Percentiles rank a stretch among this genome's conserved stretches.
phyloP scores from a whole-genome alignment of 2,329 filamentous ascomycete genomes.

The Aaosphaeria pasadenensis region DNA sequence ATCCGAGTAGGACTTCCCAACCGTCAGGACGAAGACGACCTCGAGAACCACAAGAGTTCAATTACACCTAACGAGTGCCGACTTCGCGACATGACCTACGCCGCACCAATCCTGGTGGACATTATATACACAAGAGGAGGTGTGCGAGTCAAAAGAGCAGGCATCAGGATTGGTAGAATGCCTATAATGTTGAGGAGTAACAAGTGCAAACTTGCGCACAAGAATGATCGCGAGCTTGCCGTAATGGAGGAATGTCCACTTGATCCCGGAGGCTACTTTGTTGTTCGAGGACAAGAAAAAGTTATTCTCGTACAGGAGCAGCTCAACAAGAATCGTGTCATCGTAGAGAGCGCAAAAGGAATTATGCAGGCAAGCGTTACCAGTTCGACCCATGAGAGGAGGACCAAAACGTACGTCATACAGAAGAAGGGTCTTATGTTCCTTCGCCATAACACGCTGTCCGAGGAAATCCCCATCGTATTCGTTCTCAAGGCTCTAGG shows the following conservation, averaged over 20 bases:
- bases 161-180: slow-evolving; percentile 81
- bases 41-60: slow-evolving; percentile 45
- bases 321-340: slow-evolving; percentile 97
- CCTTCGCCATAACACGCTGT: slow-evolving; percentile 87
- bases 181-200: slow-evolving; percentile 97
- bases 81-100: slow-evolving; percentile 95
- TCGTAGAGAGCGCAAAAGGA: slow-evolving; percentile 94
- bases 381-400: slow-evolving; percentile 91
- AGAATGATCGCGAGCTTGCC: slow-evolving; percentile 85
- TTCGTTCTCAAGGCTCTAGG: slow-evolving; percentile 92
- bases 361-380: slow-evolving; percentile 92
- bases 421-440: slow-evolving; percentile 90
- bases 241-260: slow-evolving; percentile 91
- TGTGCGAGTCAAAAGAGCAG: slow-evolving; percentile 68
- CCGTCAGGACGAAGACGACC: slow-evolving; percentile 71
- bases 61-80: slow-evolving; percentile 96
- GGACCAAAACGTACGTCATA: slow-evolving; percentile 95
- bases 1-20: slow-evolving; percentile 83
- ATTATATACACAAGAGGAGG: slow-evolving; percentile 85
- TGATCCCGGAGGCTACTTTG: slow-evolving; percentile 96
- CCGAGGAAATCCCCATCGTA: slow-evolving; percentile 91
- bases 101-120: slow-evolving; percentile 89
- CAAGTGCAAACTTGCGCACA: slow-evolving; percentile 82
- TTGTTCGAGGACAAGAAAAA: slow-evolving; percentile 96
- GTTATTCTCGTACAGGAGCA: slow-evolving; percentile 98